Conservation (phyloP, 106 monocot species). For the Platanthera guangdongensis region DNA sequence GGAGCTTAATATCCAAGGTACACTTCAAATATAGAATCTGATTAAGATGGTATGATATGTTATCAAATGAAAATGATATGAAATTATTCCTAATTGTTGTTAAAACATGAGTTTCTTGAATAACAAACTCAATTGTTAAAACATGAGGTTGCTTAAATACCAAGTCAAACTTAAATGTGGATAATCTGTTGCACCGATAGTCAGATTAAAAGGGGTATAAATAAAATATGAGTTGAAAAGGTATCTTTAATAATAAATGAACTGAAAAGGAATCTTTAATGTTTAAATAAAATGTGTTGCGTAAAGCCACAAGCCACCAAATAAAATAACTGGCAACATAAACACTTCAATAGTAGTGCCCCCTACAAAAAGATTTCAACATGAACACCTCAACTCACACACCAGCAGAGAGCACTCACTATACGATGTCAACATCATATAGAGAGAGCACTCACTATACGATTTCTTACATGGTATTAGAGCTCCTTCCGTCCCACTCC, state of each 20-base stretch:
- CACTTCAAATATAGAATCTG: background rate
- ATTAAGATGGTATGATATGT: background rate
- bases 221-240: background rate
- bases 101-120: background rate
- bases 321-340: background rate
- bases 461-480: too few species aligned
- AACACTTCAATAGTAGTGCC: background rate
- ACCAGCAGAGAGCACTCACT: background rate
- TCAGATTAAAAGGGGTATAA: background rate
- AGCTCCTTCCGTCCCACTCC: too few species aligned
- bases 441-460: too few species aligned
- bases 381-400: background rate
- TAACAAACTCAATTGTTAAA: background rate
- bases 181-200: background rate
- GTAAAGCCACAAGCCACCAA: background rate
- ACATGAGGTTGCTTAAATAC: background rate
- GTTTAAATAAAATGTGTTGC: background rate
- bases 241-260: background rate
- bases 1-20: slow-evolving; percentile 2
- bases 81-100: background rate
- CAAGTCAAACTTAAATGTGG: background rate
- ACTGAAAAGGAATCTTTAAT: background rate
- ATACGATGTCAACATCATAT: background rate
- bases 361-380: background rate
- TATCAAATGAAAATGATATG: background rate